Evolutionary conservation across 1,284 basidiomycete genomes (phyloP), one percentile per base, ranked within the genome.

Genomic region (Ustilago loliicola): DNA sequence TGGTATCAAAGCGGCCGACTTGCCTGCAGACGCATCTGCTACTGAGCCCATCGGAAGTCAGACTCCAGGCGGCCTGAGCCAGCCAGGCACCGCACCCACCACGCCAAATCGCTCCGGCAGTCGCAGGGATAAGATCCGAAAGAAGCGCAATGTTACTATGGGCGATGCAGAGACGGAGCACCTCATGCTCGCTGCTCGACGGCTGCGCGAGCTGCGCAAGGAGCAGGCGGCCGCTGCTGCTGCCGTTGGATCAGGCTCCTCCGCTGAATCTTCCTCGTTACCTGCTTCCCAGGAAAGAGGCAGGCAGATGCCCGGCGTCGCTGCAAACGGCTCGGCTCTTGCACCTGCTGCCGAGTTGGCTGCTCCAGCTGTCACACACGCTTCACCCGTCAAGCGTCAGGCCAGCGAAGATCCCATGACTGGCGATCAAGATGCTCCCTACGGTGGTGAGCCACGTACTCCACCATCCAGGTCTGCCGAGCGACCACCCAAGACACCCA

Each of bases 81-180:
- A 64, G 53, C 61, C 73, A 4, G 66, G 62, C 56, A 72, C 66
- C 2, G 68, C 68, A 17, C 72, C 77, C 17, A 72, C 69, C 67
- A 79, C 77, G 13, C 77, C 77, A 1, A 75, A 63, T 42, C 77
- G 77, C n/a, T 79, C 77, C 2, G 72, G 68, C 57, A 69, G 72
- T 45, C 68, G 72, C 34, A 71, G 53, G 51, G 74, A 76, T 38
- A 79, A 77, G 66, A 73, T 61, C 27, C 54, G 71, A 29, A 70
- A 71, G 55, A 79, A 76, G 57, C 74, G 81, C 34, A 74, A 71
- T 21, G 75, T 79, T 32, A 76, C 77, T 21, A 86, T 88, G 85
- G 87, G 87, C 34, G 87, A 88, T 72, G 87, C 87, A 51, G 87
- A 87, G 66, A 81, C 87, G 11, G 87, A 88, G 64, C 87, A 87